phyloP scores from a whole-genome alignment of 805 yeast species.

The Candida parachauliodes region DNA sequence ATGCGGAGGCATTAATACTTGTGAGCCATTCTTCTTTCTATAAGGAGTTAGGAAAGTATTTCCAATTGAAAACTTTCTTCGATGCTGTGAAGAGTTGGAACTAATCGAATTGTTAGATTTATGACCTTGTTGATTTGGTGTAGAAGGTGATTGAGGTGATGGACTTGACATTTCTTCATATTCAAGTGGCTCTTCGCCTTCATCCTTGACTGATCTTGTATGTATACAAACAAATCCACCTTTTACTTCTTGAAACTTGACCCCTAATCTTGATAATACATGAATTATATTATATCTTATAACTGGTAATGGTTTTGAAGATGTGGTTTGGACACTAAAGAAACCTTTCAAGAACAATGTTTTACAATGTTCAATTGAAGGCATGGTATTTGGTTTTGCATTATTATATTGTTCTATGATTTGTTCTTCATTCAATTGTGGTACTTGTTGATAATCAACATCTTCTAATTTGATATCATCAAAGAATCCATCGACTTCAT shows the following conservation, averaged over 20 bases:
- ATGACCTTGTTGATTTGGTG: conserved; percentile 28
- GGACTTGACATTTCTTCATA: conserved; percentile 21
- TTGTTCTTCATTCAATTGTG: conserved; percentile 37
- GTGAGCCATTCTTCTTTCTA: conserved; percentile 47
- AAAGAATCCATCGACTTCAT: conserved; percentile 50
- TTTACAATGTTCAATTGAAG: conserved; percentile 89
- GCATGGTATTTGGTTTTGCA: conserved; percentile 80
- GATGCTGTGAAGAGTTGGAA: conserved; percentile 35
- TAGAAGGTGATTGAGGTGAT: conserved; percentile 35
- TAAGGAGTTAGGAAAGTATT: conserved; percentile 47
- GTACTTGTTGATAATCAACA: conserved; percentile 26
- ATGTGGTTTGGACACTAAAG: conserved; percentile 91
- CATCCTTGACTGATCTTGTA: conserved; percentile 42
- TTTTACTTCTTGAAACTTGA: conserved; percentile 80
- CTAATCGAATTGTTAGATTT: conserved; percentile 36
- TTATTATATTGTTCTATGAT: conserved; percentile 40
- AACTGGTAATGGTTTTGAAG: conserved; percentile 86
- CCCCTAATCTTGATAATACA: conserved; percentile 72
- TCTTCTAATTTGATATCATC: conserved; percentile 53
- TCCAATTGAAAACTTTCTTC: conserved; percentile 64
- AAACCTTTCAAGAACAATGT: conserved; percentile 90
- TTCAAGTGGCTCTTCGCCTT: conserved; percentile 13
- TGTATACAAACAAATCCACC: conserved; percentile 91
- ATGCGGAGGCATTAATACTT: conserved; percentile 44
- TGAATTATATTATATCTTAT: conserved; percentile 80